Base-by-base conservation (phyloP, 2,329 filamentous ascomycete species). In the Sporothrix brunneoviolacea region DNA sequence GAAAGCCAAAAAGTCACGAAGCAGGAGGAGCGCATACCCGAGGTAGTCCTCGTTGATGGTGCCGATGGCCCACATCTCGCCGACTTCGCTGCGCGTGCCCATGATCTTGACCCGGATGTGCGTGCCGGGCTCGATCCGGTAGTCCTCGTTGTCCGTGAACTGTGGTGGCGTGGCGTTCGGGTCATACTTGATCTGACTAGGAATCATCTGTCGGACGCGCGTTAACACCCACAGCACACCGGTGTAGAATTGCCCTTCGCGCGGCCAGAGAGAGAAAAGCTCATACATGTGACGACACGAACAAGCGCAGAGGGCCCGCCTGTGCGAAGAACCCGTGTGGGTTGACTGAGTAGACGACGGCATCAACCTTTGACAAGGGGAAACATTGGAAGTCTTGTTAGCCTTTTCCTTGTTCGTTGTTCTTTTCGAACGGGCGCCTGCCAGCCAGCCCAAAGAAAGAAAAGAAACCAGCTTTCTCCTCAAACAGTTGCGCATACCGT, bases 81-180 rank as follows among this genome's bases (percentile, higher is more conserved):
- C 89, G 46, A 97, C 88, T 66, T 97, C 93, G 57, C 88, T 91
- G 68, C 94, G 82, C 45, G 91, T 87, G 68, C 93, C 93, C 60
- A 96, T 88, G 57, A 98, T 84, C 71, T 96, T 96, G 58, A 97
- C 82, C 41, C 93, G 87, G 56, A 98, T 82, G 61, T 95, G 91
- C 15, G 91, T 94, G 42, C 90, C 89, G 53, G 90, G 89, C 70
- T 97, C 91, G 62, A 98, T 95, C 32, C 90, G 84, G 58, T 91
- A 88, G 58, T 95, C 93, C 55, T 88, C 89, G 62, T 95, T 91
- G 67, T 98, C 91, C 35, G 91, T 95, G 68, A 90, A 98, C 63
- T 95, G 89, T 3, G 91, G 90, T n/a, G 93, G 93, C 33, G 91
- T 95, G 46, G 91, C 91, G 61, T 95, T 95, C 41, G 89, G 86